These are phyloP conservation scores for Pseudogymnoascus sp. DNA, from an alignment of 2,329 filamentous ascomycete species.

Conservation along the genomic window DNA sequence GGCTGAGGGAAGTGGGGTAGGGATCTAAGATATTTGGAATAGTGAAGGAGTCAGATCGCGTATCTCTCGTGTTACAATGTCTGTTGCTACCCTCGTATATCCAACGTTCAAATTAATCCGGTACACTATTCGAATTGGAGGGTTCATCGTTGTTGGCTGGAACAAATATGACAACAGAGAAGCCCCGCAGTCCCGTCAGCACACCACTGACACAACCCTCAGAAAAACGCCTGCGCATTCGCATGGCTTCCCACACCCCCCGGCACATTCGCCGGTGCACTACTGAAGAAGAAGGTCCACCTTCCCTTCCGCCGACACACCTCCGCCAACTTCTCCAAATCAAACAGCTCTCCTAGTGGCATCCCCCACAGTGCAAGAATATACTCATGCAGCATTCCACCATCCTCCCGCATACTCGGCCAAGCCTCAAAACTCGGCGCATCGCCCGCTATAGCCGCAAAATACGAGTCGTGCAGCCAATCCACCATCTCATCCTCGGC, in stretches of 20 bases:
- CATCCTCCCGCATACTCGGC: slow-evolving; percentile 17
- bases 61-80: not conserved
- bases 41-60: not conserved
- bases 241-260: slow-evolving; percentile 42
- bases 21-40: not conserved
- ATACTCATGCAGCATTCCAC: slow-evolving; percentile 23
- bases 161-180: not conserved
- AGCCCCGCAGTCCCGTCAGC: not conserved
- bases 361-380: slow-evolving; percentile 27
- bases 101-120: not conserved
- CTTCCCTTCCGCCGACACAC: slow-evolving; percentile 23
- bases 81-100: not conserved
- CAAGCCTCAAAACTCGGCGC: slow-evolving; percentile 35
- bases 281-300: slow-evolving; percentile 28
- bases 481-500: slow-evolving; percentile 37
- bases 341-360: slow-evolving; percentile 28
- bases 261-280: slow-evolving; percentile 32
- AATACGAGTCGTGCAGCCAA: slow-evolving; percentile 34
- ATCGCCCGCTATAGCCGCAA: slow-evolving; percentile 37
- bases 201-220: not conserved
- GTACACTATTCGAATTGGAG: not conserved
- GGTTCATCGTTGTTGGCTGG: not conserved
- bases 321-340: slow-evolving; percentile 25
- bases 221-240: slow-evolving; percentile 39
- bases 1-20: not conserved